Evolutionary conservation across 2,329 filamentous ascomycete genomes (phyloP), one percentile per base, ranked within the genome.

Genomic region (Moelleriella libera): DNA sequence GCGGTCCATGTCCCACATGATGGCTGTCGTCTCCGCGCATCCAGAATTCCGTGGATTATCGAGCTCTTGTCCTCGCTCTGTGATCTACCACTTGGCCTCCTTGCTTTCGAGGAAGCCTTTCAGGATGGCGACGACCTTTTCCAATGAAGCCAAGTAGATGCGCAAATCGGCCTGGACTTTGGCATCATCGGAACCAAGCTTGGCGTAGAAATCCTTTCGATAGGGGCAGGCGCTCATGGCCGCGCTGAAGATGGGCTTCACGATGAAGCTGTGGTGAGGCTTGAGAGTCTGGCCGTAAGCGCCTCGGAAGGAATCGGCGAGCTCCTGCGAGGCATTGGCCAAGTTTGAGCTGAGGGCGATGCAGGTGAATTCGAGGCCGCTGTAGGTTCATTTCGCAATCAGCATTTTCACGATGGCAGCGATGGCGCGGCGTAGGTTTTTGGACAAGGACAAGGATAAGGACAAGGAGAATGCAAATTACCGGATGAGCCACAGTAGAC

Each of bases 181-280:
- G 31, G 62, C 67, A 40, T 75, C 66, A 60, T 86, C 77, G 21
- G 72, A 70, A 39, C 85, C 88, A 42, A 98, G 74, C 77, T 96
- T 95, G 54, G 68, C 68, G 64, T 96, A 97, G 63, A 98, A 97
- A 67, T 90, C 86, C 64, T 86, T 87, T 56, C 90, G 80, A 75
- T 96, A 95, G 2, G 92, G 92, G 55, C 85, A 90, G 14, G 88
- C 89, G 57, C 79, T 78, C 88, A 98, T 95, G 63, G 90, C 90
- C 52, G 88, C 84, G 57, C 76, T 85, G 76, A 97, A 97, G 62
- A 96, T 75, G 51, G 88, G 88, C 76, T 94, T 95, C 58, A 96
- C 71, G 52, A 96, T 58, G 67, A 94, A 88, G 61, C 75, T 80
- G 74, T 98, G 92, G 72, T 94, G 82, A 30, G 85, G 85, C 72